A percentile compares a stretch with the other conserved stretches of the same genome.
Evolutionary conservation across 805 yeast genomes (phyloP).

Genomic region (Yamadazyma paraphyllophila): DNA sequence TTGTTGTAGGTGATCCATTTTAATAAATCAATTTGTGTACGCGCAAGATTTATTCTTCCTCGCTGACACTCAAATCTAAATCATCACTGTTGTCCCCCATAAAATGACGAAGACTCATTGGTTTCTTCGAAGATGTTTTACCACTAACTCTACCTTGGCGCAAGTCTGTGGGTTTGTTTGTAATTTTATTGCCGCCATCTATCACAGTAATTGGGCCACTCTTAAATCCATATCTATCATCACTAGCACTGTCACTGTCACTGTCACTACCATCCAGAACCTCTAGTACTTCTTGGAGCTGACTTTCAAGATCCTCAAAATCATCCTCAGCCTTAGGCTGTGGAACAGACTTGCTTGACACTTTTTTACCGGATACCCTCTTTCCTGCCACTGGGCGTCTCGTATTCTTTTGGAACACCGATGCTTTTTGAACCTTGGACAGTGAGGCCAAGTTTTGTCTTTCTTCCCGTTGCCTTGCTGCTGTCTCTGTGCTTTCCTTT

Average conservation of each 20-base stretch:
- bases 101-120: constrained; percentile 40
- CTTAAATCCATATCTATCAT: background rate
- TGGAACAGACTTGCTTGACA: background rate
- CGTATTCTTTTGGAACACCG: background rate
- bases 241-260: constrained; percentile 5
- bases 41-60: constrained; percentile 21
- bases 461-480: background rate
- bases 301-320: constrained; percentile 43
- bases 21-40: background rate
- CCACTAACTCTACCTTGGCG: background rate
- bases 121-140: constrained; percentile 17
- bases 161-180: background rate
- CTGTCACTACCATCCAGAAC: constrained; percentile 28
- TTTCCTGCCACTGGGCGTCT: constrained; percentile 2
- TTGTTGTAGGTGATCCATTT: constrained; percentile 1
- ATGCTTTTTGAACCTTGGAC: too few species aligned
- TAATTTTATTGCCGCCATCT: constrained; percentile 4
- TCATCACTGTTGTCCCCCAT: constrained; percentile 28
- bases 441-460: background rate
- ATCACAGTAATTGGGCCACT: constrained; percentile 12
- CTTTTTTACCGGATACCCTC: constrained; percentile 1
- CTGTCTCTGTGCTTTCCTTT: background rate
- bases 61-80: constrained; percentile 35
- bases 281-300: constrained; percentile 40
- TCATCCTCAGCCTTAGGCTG: constrained; percentile 27